These are phyloP conservation scores for Prinsepia uniflora DNA, from an alignment of 306 rosid genomes.

Conservation along the genomic window DNA sequence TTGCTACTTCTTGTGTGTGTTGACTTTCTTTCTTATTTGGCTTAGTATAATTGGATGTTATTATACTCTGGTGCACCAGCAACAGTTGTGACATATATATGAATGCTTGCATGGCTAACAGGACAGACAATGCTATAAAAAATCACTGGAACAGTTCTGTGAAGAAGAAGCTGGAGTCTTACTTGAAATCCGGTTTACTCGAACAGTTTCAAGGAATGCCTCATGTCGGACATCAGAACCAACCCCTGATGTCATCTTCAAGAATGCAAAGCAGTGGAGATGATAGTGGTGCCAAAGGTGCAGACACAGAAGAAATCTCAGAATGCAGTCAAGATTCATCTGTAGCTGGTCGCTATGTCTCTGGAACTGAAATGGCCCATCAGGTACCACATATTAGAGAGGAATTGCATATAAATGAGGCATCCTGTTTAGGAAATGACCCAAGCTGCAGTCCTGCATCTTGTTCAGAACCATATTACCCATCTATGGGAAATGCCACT, in stretches of 20 bases:
- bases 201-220: constrained; percentile 57
- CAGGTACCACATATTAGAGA: constrained; percentile 42
- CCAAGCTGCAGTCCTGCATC: constrained; percentile 54
- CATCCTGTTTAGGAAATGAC: constrained; percentile 44
- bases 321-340: constrained; percentile 87
- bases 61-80: constrained; percentile 3
- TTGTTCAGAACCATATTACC: constrained; percentile 63
- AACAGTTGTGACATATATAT: constrained; percentile 9
- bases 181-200: constrained; percentile 88
- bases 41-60: background rate
- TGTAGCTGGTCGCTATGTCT: constrained; percentile 38
- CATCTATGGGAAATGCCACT: constrained; percentile 56
- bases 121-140: constrained; percentile 99
- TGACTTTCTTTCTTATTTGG: too few species aligned
- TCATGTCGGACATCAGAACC: constrained; percentile 49
- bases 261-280: constrained; percentile 67
- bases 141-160: constrained; percentile 99
- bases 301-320: constrained; percentile 72
- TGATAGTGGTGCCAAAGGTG: constrained; percentile 55
- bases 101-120: constrained; percentile 50
- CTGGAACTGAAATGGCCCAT: constrained; percentile 44
- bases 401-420: constrained; percentile 49
- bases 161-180: constrained; percentile 93
- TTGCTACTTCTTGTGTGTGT: background rate
- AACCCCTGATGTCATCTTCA: constrained; percentile 50